phyloP scores from a whole-genome alignment of 2,329 filamentous ascomycete species.

The Xylariaceae sp. region DNA sequence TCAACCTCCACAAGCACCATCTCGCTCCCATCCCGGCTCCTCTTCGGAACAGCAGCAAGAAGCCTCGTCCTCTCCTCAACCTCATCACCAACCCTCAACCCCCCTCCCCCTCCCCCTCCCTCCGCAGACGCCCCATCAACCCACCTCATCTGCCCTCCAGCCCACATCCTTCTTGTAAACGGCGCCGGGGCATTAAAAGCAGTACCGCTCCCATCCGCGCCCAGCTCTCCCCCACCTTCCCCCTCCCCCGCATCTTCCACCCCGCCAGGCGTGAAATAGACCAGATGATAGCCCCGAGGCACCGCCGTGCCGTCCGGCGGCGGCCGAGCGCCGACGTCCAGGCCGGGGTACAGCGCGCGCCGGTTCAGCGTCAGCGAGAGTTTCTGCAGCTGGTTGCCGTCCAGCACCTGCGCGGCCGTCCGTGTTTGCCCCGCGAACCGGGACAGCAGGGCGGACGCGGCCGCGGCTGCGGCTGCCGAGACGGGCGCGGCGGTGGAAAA shows the following conservation, averaged over 20 bases:
- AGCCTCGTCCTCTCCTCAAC: slow-evolving; percentile 61
- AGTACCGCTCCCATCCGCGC: slow-evolving; percentile 64
- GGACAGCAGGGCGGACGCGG: background rate
- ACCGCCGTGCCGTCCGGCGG: slow-evolving; percentile 42
- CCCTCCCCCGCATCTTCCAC: too few relatives aligned
- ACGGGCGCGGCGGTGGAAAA: background rate
- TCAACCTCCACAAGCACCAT: slow-evolving; percentile 71
- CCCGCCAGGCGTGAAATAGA: slow-evolving; percentile 66
- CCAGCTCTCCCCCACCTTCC: slow-evolving; percentile 57
- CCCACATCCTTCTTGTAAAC: slow-evolving; percentile 72
- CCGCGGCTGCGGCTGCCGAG: slow-evolving; percentile 4
- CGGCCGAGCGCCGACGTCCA: slow-evolving; percentile 38
- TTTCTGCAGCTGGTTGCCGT: slow-evolving; percentile 68
- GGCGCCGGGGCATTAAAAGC: slow-evolving; percentile 64
- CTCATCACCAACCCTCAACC: slow-evolving; percentile 13
- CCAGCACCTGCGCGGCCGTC: slow-evolving; percentile 53
- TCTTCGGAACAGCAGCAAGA: slow-evolving; percentile 59
- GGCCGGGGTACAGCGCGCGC: slow-evolving; percentile 47
- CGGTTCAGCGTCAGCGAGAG: slow-evolving; percentile 64
- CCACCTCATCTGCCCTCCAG: slow-evolving; percentile 60
- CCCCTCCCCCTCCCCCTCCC: slow-evolving; percentile 33
- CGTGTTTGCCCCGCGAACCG: slow-evolving; percentile 3
- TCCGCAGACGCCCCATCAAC: slow-evolving; percentile 48
- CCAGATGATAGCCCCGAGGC: slow-evolving; percentile 66
- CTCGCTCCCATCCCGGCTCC: slow-evolving; percentile 58